Conservation (phyloP, 768 basidiomycete genomes). For the Tylopilus subfusipes region DNA sequence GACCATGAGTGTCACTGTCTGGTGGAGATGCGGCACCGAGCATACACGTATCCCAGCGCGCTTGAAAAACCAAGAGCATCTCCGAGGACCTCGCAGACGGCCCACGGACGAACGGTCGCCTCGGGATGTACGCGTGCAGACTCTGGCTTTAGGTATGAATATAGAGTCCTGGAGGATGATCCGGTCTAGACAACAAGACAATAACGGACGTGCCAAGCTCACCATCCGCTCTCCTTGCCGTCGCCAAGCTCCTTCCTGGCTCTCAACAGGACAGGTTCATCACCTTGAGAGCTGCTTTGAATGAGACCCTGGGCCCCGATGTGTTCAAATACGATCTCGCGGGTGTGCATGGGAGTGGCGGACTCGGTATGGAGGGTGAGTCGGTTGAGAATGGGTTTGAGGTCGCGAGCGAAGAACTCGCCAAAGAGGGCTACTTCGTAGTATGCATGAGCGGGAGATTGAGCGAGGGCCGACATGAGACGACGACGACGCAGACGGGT, state of each 20-base stretch:
- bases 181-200: neutral
- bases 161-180: constrained; percentile 54
- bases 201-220: constrained; percentile 15
- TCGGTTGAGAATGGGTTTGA: constrained; percentile 73
- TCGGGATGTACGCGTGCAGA: constrained; percentile 81
- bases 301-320: constrained; percentile 61
- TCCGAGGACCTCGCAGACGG: constrained; percentile 71
- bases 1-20: constrained; percentile 3
- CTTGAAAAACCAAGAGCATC: constrained; percentile 80
- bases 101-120: constrained; percentile 84
- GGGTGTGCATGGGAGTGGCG: constrained; percentile 65
- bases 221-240: constrained; percentile 61
- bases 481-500: neutral
- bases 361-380: constrained; percentile 81
- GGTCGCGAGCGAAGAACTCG: constrained; percentile 75
- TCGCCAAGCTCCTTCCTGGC: constrained; percentile 71
- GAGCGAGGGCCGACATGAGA: constrained; percentile 21
- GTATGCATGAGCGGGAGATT: constrained; percentile 52
- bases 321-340: constrained; percentile 82
- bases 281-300: constrained; percentile 43
- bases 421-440: constrained; percentile 84
- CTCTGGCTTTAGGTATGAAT: constrained; percentile 81
- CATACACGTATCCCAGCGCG: constrained; percentile 73
- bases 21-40: constrained; percentile 3
- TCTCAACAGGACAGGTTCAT: constrained; percentile 65